Conservation (phyloP, 1,139 yeast species). For the Cylindricascospora bacillispora region DNA sequence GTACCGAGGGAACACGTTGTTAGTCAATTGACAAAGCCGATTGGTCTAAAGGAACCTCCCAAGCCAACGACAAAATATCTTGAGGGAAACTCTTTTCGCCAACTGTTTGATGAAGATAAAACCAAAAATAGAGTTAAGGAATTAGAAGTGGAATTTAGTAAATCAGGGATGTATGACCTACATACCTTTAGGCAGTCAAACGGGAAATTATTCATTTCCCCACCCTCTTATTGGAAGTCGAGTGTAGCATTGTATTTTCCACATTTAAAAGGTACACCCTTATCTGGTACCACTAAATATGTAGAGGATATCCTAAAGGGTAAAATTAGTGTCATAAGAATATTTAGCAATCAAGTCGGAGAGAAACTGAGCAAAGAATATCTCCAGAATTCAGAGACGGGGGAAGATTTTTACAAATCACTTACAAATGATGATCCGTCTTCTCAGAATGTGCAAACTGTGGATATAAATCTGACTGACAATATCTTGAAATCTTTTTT, state of each 20-base stretch:
- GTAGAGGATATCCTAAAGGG: conserved; percentile 27
- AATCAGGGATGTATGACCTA: conserved; percentile 78
- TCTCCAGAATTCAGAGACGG: conserved; percentile 32
- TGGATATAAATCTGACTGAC: conserved; percentile 66
- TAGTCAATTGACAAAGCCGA: conserved; percentile 31
- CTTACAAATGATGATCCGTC: conserved; percentile 9
- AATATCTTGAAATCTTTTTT: conserved; percentile 40
- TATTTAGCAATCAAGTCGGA: conserved; percentile 47
- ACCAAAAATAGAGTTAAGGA: conserved; percentile 44
- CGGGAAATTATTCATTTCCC: conserved; percentile 78
- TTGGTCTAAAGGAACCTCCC: conserved; percentile 34
- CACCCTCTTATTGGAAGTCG: conserved; percentile 56
- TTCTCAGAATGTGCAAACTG: conserved; percentile 36
- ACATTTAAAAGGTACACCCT: conserved; percentile 53
- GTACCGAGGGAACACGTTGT: conserved; percentile 29
- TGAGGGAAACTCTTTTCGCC: conserved; percentile 27
- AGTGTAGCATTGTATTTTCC: conserved; percentile 81
- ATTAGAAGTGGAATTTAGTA: conserved; percentile 65
- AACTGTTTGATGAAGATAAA: conserved; percentile 36
- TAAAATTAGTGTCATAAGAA: conserved; percentile 23
- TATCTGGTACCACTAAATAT: conserved; percentile 31
- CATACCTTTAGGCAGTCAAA: conserved; percentile 67
- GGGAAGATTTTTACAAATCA: conserved; percentile 16
- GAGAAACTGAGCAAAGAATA: conserved; percentile 53
- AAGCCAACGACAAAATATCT: conserved; percentile 10